phyloP scores from a whole-genome alignment of 495 filamentous ascomycete genomes.

The Usnea hakonensis region DNA sequence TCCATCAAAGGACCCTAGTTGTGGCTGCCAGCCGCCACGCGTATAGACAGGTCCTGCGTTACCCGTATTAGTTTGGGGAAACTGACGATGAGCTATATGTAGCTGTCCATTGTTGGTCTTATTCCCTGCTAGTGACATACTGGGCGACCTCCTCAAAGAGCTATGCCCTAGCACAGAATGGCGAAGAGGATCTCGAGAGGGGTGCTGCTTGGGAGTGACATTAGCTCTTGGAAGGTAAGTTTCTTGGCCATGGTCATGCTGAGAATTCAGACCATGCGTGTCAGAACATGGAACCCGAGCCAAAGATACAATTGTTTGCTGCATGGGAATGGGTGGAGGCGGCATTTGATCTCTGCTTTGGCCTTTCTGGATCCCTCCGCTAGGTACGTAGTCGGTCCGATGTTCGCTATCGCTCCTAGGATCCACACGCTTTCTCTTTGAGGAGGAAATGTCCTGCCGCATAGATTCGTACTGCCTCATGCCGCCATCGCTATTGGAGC shows the following conservation, averaged over 20 bases:
- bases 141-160: not conserved
- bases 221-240: not conserved
- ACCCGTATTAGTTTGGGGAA: not conserved
- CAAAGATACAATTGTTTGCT: not conserved
- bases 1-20: not conserved
- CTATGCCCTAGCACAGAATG: not conserved
- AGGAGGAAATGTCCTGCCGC: not conserved
- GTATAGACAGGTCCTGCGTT: not conserved
- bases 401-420: not conserved
- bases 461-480: not conserved
- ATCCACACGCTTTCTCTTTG: slow-evolving; percentile 15
- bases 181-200: not conserved
- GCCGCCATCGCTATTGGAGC: not conserved
- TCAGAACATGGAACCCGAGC: not conserved
- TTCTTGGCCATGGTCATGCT: not conserved
- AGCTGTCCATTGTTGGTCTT: not conserved
- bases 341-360: slow-evolving; percentile 22
- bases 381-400: not conserved
- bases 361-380: not conserved
- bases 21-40: slow-evolving; percentile 1
- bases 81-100: not conserved
- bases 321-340: slow-evolving; percentile 15
- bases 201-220: slow-evolving; percentile 4
- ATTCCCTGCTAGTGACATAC: not conserved
- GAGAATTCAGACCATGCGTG: not conserved